Evolutionary conservation across 805 yeast genomes (phyloP).

Genomic region (Metschnikowia bowlesiae): DNA sequence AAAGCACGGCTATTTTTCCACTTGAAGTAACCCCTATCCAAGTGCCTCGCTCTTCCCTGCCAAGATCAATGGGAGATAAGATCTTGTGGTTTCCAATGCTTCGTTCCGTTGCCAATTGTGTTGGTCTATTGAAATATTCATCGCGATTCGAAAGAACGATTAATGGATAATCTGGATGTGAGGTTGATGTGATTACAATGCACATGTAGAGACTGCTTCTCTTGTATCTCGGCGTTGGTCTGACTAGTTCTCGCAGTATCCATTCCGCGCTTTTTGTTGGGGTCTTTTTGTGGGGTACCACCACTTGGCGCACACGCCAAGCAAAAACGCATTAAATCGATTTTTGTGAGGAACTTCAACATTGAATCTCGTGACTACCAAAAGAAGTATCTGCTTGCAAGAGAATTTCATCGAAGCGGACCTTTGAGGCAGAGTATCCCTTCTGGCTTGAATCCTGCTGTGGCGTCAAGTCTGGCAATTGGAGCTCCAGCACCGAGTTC

Average conservation of each 20-base stretch:
- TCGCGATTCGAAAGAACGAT: constrained; percentile 82
- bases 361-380: constrained; percentile 14
- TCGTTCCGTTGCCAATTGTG: constrained; percentile 49
- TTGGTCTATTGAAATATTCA: constrained; percentile 73
- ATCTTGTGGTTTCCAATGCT: constrained; percentile 33
- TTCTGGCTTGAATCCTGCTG: not conserved
- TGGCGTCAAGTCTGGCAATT: not conserved
- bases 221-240: not conserved
- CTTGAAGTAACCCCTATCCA: constrained; percentile 75
- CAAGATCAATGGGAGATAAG: constrained; percentile 71
- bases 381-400: constrained; percentile 12
- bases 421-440: not conserved
- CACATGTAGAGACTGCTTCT: constrained; percentile 52
- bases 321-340: not conserved
- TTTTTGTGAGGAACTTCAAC: not conserved
- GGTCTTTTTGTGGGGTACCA: not conserved
- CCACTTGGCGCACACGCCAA: not conserved
- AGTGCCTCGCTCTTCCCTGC: constrained; percentile 73
- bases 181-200: constrained; percentile 62
- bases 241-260: not conserved
- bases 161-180: constrained; percentile 70
- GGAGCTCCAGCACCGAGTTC: constrained; percentile 2
- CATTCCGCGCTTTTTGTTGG: not conserved
- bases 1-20: constrained; percentile 66
- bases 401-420: constrained; percentile 3